These are phyloP conservation scores for Opeltia flavorubescens DNA, from an alignment of 495 filamentous ascomycete genomes.

Conservation along the genomic window DNA sequence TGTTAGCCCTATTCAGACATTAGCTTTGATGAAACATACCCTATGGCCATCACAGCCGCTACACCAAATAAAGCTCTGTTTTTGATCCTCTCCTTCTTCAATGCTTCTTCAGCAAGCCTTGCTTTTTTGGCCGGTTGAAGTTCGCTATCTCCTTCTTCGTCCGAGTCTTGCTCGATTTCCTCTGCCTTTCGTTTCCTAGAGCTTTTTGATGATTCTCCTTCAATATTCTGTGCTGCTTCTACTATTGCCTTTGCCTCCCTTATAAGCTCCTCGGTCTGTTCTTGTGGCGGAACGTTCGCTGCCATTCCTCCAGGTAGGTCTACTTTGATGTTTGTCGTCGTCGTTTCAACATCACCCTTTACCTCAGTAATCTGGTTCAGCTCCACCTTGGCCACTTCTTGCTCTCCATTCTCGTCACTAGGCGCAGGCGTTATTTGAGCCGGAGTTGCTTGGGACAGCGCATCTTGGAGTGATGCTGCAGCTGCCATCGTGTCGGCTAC, in stretches of 20 bases:
- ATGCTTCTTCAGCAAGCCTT: constrained; percentile 56
- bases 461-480: constrained; percentile 35
- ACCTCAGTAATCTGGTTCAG: constrained; percentile 42
- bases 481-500: constrained; percentile 32
- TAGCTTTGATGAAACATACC: constrained; percentile 43
- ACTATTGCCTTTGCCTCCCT: constrained; percentile 84
- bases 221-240: constrained; percentile 52
- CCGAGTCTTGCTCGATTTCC: constrained; percentile 45
- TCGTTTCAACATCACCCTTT: constrained; percentile 48
- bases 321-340: constrained; percentile 63
- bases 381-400: constrained; percentile 50
- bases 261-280: constrained; percentile 67
- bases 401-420: constrained; percentile 23
- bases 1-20: constrained; percentile 13
- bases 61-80: constrained; percentile 74
- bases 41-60: constrained; percentile 69
- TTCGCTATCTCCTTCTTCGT: constrained; percentile 34
- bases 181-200: constrained; percentile 69
- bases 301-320: constrained; percentile 50
- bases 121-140: constrained; percentile 54
- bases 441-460: constrained; percentile 31
- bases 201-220: constrained; percentile 25
- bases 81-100: constrained; percentile 70
- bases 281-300: constrained; percentile 56
- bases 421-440: constrained; percentile 11